phyloP scores from a whole-genome alignment of 2,329 filamentous ascomycete species.

The Alternaria tenuissima region DNA sequence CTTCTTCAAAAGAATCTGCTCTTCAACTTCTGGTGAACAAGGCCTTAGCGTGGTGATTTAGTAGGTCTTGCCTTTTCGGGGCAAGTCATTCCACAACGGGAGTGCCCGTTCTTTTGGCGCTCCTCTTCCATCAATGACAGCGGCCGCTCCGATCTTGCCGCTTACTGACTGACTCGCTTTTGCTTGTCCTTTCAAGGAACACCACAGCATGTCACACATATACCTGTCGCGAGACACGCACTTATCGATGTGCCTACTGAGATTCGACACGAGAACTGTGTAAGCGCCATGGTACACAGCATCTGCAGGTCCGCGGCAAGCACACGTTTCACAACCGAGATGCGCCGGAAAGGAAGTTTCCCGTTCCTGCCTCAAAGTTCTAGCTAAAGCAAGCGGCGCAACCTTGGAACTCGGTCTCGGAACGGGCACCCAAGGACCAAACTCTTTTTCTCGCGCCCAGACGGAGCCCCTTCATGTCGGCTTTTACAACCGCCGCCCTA shows the following conservation, averaged over 20 bases:
- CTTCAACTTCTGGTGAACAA: not conserved
- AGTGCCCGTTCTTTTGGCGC: not conserved
- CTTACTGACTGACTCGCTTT: not conserved
- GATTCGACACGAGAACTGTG: not conserved
- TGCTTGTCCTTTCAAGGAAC: not conserved
- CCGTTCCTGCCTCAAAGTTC: not conserved
- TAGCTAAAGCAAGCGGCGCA: not conserved
- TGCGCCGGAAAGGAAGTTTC: not conserved
- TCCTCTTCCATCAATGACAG: not conserved
- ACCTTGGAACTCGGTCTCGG: not conserved
- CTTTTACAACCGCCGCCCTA: not conserved
- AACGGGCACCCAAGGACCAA: not conserved
- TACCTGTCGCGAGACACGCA: not conserved
- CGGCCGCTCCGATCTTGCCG: not conserved
- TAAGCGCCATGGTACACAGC: not conserved
- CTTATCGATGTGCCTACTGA: not conserved
- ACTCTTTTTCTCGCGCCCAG: not conserved
- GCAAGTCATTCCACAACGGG: not conserved
- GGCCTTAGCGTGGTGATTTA: not conserved
- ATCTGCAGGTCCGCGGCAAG: not conserved
- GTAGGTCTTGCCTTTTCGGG: not conserved
- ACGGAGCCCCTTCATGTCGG: not conserved
- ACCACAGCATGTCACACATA: not conserved
- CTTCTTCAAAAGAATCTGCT: not conserved
- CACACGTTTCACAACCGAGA: not conserved